Percentiles rank a stretch among this genome's conserved stretches.
phyloP scores from a whole-genome alignment of 805 yeast genomes.

The Schwanniomyces pseudopolymorphus region DNA sequence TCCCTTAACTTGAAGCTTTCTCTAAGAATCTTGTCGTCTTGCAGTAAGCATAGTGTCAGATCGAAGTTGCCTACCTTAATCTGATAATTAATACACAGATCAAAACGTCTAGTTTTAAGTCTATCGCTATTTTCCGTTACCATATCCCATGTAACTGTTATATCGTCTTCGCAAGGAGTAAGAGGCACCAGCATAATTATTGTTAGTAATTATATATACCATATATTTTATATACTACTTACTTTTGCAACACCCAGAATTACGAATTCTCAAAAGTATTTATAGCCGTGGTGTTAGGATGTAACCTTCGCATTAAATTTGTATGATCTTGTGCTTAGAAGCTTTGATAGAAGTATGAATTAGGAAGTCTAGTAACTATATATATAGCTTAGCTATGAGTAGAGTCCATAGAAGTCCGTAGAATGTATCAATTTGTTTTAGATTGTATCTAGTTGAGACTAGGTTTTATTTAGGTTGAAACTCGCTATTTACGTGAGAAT shows the following conservation, averaged over 20 bases:
- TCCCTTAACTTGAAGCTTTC: not conserved
- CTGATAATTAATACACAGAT: conserved; percentile 1
- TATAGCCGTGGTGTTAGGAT: not conserved
- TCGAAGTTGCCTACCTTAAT: not conserved
- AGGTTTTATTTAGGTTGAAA: no score
- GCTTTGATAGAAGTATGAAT: not conserved
- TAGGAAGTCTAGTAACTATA: not conserved
- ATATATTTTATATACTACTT: not conserved
- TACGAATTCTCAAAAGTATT: not conserved
- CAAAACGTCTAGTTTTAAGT: not conserved
- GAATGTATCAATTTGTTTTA: no score
- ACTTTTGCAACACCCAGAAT: not conserved
- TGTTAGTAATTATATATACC: not conserved
- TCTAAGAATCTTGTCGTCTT: no score
- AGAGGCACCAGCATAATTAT: not conserved
- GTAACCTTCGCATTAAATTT: not conserved
- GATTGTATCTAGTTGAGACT: no score
- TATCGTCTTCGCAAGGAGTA: not conserved
- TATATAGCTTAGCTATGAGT: no score
- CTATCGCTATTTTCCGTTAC: not conserved
- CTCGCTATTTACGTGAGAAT: no score
- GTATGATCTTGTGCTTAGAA: not conserved
- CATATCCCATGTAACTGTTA: not conserved
- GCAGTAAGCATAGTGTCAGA: not conserved
- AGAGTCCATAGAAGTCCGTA: no score